Evolutionary conservation across 768 basidiomycete species (phyloP), one percentile per base, ranked within the genome.

Genomic region (Suillus spraguei): DNA sequence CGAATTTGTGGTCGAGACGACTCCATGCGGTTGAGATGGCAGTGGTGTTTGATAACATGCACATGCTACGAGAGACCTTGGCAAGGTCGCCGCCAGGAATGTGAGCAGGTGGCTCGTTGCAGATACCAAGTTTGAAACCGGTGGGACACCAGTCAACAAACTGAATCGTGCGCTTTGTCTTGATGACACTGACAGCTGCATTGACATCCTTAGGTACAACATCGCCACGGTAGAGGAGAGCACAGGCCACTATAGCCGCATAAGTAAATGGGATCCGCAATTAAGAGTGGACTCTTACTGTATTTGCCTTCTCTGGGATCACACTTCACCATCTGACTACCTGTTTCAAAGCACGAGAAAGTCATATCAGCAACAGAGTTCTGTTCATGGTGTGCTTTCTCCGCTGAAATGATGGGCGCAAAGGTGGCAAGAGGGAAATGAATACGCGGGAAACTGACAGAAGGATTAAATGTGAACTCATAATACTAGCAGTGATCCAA

Each of bases 341-440:
- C 87, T 46, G 84, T 82, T 79, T 91, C 90, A 78, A 91, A 91
- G 79, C 89, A 91, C 24, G 88, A 89, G 80, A 93, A 95, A 67
- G 97, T 99, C 95, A 99, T 98, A 71, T 99, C 97, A 46, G 95
- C 88, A 60, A 98, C 97, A 17, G 95, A 94, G 82, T 99, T 97
- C 81, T 95, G 93, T 77, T 99, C 97, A 72, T 99, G 97, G 67
- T 86, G 86, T 42, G 95, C 95, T 82, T 97, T 98, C 70, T 97
- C 95, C 32, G 88, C 88, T 14, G 95, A 96, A 72, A 98, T 83
- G 67, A 99, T 90, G 22, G 97, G 97, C 10, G 97, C 95, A 77
- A 92, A 98, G 65, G 94, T 96, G 59, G 96, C 96, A 68, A 98
- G 83, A 54, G 97, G 97, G 91, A 98, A 99, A 76, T 99, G 97